Percentiles rank a stretch among this genome's conserved stretches.
phyloP scores from a whole-genome alignment of 345 rosid species.

The Moringa oleifera region DNA sequence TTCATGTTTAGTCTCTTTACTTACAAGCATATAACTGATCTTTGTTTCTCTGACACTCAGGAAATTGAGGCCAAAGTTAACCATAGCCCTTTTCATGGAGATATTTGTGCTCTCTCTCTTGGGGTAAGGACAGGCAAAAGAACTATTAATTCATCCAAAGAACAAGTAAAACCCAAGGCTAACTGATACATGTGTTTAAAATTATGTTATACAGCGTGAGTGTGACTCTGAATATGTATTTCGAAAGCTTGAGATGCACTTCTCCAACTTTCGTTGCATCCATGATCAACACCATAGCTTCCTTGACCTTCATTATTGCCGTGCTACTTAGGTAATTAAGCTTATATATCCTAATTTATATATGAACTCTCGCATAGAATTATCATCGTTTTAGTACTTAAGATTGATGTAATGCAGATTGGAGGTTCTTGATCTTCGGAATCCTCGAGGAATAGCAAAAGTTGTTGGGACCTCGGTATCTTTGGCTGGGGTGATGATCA shows the following conservation, averaged over 20 bases:
- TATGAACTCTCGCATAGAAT: too few species aligned
- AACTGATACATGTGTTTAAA: not conserved
- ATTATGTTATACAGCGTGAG: conserved; percentile 44
- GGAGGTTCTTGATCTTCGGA: conserved; percentile 47
- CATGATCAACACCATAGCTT: conserved; percentile 40
- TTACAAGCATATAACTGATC: not conserved
- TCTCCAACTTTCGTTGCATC: conserved; percentile 50
- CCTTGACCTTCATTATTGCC: conserved; percentile 47
- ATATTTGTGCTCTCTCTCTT: conserved; percentile 56
- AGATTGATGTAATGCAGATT: conserved; percentile 25
- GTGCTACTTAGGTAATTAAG: conserved; percentile 35
- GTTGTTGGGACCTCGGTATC: conserved; percentile 45
- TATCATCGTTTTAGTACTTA: not conserved
- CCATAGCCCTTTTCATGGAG: conserved; percentile 49
- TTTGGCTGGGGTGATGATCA: conserved; percentile 43
- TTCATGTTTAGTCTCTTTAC: not conserved
- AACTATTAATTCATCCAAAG: not conserved
- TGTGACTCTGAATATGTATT: conserved; percentile 50
- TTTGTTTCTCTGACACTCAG: conserved; percentile 22
- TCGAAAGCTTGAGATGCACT: conserved; percentile 46
- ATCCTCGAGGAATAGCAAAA: conserved; percentile 51
- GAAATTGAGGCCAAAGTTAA: conserved; percentile 53
- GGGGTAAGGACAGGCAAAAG: conserved; percentile 35
- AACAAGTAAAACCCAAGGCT: not conserved
- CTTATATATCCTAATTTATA: not conserved